These are phyloP conservation scores for Cymbopogon citratus DNA, from an alignment of 176 grass and related monocot species.

Conservation along the genomic window DNA sequence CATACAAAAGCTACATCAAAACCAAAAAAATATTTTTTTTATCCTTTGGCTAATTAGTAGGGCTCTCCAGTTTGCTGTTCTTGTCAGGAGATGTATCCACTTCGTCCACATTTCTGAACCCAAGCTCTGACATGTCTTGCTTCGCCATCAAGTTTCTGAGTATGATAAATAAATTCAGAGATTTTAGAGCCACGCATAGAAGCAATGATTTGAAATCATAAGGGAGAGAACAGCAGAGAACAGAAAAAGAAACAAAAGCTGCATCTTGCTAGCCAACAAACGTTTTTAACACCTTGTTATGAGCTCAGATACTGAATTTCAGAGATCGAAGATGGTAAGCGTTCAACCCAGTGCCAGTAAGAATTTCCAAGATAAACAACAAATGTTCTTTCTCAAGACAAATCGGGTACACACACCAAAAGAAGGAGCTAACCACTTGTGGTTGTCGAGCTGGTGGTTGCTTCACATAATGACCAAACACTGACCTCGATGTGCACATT, in stretches of 20 bases:
- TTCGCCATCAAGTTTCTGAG: constrained; percentile 80
- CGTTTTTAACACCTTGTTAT: background rate
- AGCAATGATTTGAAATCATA: background rate
- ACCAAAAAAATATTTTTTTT: constrained; percentile 22
- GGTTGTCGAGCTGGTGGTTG: background rate
- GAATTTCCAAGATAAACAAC: background rate
- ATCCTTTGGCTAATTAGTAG: constrained; percentile 1
- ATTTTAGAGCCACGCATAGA: background rate
- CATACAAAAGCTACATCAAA: background rate
- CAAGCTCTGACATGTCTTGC: constrained; percentile 73
- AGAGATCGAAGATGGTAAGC: background rate
- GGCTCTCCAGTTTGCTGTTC: constrained; percentile 4
- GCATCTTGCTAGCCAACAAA: background rate
- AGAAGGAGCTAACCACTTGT: background rate
- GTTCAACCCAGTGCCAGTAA: background rate
- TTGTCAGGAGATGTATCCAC: constrained; percentile 4
- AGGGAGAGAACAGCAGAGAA: background rate
- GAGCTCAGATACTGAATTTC: background rate
- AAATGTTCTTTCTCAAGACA: background rate
- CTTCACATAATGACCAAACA: background rate
- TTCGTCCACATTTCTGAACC: constrained; percentile 36
- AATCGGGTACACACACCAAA: background rate
- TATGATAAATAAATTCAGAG: background rate
- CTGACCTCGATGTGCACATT: background rate
- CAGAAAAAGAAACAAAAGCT: background rate